Base-by-base conservation (phyloP, 345 rosid genomes). In the Arabis hirsuta region DNA sequence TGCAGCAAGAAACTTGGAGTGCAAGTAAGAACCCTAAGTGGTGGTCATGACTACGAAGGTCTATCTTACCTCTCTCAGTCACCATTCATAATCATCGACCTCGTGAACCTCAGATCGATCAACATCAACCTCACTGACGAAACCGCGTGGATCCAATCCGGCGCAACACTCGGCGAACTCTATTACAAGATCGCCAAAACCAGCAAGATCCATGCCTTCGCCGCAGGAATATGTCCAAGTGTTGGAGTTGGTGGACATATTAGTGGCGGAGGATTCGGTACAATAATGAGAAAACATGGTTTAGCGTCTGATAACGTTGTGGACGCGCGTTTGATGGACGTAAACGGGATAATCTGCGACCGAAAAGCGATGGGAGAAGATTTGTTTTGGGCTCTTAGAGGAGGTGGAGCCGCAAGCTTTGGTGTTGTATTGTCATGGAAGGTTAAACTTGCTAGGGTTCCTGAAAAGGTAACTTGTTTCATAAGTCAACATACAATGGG, bases 31-130 rank as follows among this genome's bases (percentile, higher is more conserved):
- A 83, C 82, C 55, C 54, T 88, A 9, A 87, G 96, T 43, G 96
- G 96, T 5, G 96, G 96, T 45, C 92, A 87, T 54, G 96, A 89
- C 73, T 87, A 80, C 42, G 96, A 86, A 62, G 96, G 89, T 29
- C 74, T 86, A 44, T 90, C 96, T 3, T 84, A 87, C 67, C 67
- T 76, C 24, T 83, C 91, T 12, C 44, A 27, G 8, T 60, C 69
- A 16, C 86, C 96, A 0, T 87, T 84, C 62, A 14, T 86, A 41
- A 59, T 90, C 31, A 59, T 88, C 5, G 83, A 88, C 74, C 67
- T 86, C 54, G 77, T 64, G n/a, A 80, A 84, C 70, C 62, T 84
- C 22, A 76, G 86, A 29, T 62, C 83, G 0, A 76, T 88, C 41
- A 44, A 55, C 14, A 56, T 83, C 62, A 82, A 90, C 51, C 58